Base-by-base conservation (phyloP, 2,329 filamentous ascomycete genomes). In the Xylaria polymorpha region DNA sequence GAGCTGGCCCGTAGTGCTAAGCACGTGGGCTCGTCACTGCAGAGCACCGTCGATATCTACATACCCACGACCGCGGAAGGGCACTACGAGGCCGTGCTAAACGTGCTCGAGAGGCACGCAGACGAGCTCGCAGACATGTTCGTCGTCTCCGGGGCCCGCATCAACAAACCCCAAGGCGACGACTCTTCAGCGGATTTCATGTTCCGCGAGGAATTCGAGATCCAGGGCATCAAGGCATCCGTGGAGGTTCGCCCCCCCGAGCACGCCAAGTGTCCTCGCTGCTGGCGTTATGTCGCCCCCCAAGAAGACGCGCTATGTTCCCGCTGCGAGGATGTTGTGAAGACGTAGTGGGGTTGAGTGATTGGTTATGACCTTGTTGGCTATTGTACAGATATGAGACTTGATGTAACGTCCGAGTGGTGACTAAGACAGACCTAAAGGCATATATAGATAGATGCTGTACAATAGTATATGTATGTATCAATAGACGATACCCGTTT, bases 281-380 rank as follows among this genome's bases (percentile, higher is more conserved):
- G 96, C 81, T 99, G 96, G 96, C 88, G 92, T 70, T 97, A 93
- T 79, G 85, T 92, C 29, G 90, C 92, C n/a, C 83, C 86, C n/a
- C 81, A 81, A 57, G 85, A 91, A 73, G 88, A 92, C 20, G 79
- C 83, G 46, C 81, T 97, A 20, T 98, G 95, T 80, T 81, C 80
- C 58, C 85, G 94, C 77, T 98, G 95, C 79, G 88, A 90, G 37
- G 86, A 88, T 14, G 88, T 91, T 43, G 86, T 95, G 3, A 53
- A 68, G 6, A 14, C 64, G 1, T 48, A 43, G 9, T 0, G 20
- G 14, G 7, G 43, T 44, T 4, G 29, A 15, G 9, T 18, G 51
- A n/a, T n/a, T n/a, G 10, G 12, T 9, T 39, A 14, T 9, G n/a
- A 35, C 14, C 22, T 22, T 9, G 8, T 41, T 32, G 32, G 41